Conservation (phyloP, 2,329 filamentous ascomycete genomes). For the Thyridium curvatum region DNA sequence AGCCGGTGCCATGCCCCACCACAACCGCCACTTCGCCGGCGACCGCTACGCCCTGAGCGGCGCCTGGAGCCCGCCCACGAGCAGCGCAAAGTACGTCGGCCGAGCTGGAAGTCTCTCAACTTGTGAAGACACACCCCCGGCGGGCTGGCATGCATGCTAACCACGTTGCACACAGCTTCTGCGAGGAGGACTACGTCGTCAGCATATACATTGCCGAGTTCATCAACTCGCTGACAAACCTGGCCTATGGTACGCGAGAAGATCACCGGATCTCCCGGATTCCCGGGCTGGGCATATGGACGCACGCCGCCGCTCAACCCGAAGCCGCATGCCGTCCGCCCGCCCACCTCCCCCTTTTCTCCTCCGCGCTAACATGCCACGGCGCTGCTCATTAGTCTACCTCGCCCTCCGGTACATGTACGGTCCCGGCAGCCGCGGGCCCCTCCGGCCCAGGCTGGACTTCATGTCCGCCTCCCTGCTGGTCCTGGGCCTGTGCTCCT, state of each 20-base stretch:
- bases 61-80: slow-evolving; percentile 20
- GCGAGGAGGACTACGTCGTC: slow-evolving; percentile 45
- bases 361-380: not conserved
- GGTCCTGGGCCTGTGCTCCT: slow-evolving; percentile 33
- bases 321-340: no score
- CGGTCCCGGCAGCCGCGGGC: slow-evolving; percentile 18
- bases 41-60: slow-evolving; percentile 15
- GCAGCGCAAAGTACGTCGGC: slow-evolving; percentile 20
- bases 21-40: slow-evolving; percentile 18
- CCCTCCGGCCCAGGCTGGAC: slow-evolving; percentile 26
- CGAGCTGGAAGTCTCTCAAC: no score
- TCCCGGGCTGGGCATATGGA: no score
- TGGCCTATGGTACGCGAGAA: slow-evolving; percentile 33
- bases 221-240: slow-evolving; percentile 44
- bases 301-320: no score
- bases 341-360: not conserved
- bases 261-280: not conserved
- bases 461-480: slow-evolving; percentile 34
- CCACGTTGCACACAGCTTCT: slow-evolving; percentile 16
- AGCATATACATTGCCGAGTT: slow-evolving; percentile 46
- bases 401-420: slow-evolving; percentile 31
- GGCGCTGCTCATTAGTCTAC: slow-evolving; percentile 27
- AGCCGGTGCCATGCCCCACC: slow-evolving; percentile 21
- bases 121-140: no score
- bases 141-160: not conserved